Evolutionary conservation across 176 grass and related monocot genomes (phyloP).

Genomic region (Carex myosuroides): DNA sequence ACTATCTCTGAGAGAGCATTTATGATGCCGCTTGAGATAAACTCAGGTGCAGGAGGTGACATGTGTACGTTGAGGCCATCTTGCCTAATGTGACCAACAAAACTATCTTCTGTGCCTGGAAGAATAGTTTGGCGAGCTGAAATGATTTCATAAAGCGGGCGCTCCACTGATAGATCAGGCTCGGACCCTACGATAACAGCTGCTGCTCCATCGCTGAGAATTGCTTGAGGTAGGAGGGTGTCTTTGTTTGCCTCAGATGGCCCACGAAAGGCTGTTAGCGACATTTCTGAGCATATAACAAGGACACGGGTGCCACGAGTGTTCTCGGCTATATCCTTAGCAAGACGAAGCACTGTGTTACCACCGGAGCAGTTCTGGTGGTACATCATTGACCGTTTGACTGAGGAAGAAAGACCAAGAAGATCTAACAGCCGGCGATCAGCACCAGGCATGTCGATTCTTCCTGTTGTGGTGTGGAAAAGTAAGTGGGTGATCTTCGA

Average conservation of each 20-base stretch:
- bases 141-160: neutral
- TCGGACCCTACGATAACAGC: conserved; percentile 5
- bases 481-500: conserved; percentile 16
- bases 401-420: neutral
- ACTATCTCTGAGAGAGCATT: neutral
- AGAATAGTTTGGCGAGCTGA: neutral
- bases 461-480: conserved; percentile 13
- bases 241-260: neutral
- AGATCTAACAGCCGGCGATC: conserved; percentile 1
- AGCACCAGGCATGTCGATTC: conserved; percentile 12
- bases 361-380: conserved; percentile 7
- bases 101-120: neutral
- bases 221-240: neutral
- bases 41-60: neutral
- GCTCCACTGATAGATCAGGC: conserved; percentile 3
- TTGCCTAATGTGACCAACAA: neutral
- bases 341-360: conserved; percentile 7
- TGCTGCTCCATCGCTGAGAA: neutral
- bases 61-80: neutral
- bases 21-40: neutral
- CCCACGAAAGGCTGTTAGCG: neutral
- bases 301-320: conserved; percentile 7
- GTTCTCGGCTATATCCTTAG: conserved; percentile 17
- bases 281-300: neutral
- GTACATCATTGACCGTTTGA: conserved; percentile 16